Base-by-base conservation (phyloP, 1,139 yeast species). In the Kodamaea sp. region DNA sequence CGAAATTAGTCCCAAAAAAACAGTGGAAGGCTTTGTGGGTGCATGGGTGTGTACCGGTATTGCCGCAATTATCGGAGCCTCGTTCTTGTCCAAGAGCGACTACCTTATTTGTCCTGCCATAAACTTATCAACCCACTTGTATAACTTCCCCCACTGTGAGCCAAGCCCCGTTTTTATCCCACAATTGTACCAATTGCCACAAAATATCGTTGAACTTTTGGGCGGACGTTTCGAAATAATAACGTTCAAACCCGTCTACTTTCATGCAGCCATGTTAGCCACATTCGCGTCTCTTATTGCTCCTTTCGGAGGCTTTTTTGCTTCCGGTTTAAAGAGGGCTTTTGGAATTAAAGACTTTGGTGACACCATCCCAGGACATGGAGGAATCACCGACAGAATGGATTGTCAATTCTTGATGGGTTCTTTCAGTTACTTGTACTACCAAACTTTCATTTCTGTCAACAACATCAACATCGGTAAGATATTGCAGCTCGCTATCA, bases 331-430 rank as follows among this genome's bases (percentile, higher is more conserved):
- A 51, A 92, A 92, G 68, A 81, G 99, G 61, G 89, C 97, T n/a
- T 90, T 92, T 66, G 86, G 94, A 52, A 90, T 90, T 39, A 87
- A 87, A 62, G 96, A 87, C 59, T 87, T 87, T 54, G 96, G 96
- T 41, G 90, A 86, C 55, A 85, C 95, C 13, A 87, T 87, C 44
- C 96, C 96, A 8, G 99, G 99, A 24, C 99, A 92, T 56, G 99
- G 99, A 42, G 99, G 99, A 46, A 81, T 92, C 46, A 90, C 97
- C 21, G 99, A 92, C 61, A 78, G 99, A 64, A 83, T 92, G 71
- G 99, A 92, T 65, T 92, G 99, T 63, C 98, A 92, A 63, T 92
- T 92, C 57, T 70, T 92, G 48, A 92, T 92, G 97, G 99, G 98
- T 8, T 88, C 96, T 26, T 92, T 92, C 58, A 78, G 94, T 28